These are phyloP conservation scores for Penicillium freii DNA, from an alignment of 2,329 filamentous ascomycete genomes.

Conservation along the genomic window DNA sequence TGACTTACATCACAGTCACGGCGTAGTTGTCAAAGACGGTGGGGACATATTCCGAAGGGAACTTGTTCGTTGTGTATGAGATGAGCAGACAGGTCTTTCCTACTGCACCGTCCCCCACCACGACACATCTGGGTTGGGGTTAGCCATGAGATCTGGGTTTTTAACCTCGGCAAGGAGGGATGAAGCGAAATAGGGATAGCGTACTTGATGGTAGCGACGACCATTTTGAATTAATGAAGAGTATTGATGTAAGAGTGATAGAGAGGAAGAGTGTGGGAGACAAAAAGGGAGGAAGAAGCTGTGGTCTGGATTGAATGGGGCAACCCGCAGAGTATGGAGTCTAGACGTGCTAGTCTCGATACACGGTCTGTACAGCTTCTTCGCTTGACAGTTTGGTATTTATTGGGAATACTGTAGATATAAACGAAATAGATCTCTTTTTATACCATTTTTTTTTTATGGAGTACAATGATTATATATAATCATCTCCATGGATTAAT, in stretches of 20 bases:
- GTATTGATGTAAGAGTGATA: conserved; percentile 5
- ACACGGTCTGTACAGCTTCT: conserved; percentile 9
- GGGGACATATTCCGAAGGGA: conserved; percentile 98
- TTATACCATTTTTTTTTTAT: background rate
- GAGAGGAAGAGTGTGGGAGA: conserved; percentile 25
- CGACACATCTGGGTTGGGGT: conserved; percentile 71
- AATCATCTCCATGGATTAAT: background rate
- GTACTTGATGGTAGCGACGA: conserved; percentile 65
- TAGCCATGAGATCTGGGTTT: conserved; percentile 3
- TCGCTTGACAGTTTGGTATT: background rate
- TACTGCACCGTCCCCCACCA: conserved; percentile 98
- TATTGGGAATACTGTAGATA: background rate
- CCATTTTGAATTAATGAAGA: conserved; percentile 45
- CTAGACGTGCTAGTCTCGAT: conserved; percentile 18
- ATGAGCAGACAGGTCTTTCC: conserved; percentile 99
- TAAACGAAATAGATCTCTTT: background rate
- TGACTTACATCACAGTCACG: conserved; percentile 95
- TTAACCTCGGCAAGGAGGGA: conserved; percentile 10
- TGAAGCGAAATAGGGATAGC: conserved; percentile 27
- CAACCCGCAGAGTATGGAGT: conserved; percentile 24
- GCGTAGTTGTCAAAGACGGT: conserved; percentile 99
- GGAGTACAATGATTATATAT: background rate
- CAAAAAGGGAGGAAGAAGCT: conserved; percentile 29
- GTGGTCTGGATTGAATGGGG: conserved; percentile 29
- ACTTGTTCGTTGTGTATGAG: conserved; percentile 99